Conservation (phyloP, 192 early-diverging fungal species). For the Dispira parvispora region DNA sequence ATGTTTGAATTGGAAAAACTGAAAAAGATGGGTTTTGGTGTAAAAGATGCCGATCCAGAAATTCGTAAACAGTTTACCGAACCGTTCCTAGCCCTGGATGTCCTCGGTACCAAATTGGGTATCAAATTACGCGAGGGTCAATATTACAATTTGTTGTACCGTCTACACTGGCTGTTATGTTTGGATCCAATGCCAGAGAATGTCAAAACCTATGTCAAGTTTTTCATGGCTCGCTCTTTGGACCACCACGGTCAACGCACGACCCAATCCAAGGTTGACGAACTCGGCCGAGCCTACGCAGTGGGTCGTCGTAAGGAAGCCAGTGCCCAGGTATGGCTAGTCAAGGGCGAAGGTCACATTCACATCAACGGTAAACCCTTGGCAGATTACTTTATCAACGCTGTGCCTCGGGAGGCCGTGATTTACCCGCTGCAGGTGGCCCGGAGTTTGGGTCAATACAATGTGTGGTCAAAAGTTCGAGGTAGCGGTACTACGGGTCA, state of each 20-base stretch:
- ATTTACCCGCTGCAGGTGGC: slow-evolving; percentile 56
- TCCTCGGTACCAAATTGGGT: slow-evolving; percentile 12
- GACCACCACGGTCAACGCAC: slow-evolving; percentile 7
- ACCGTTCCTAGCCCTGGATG: slow-evolving; percentile 13
- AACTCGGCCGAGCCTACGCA: slow-evolving; percentile 53
- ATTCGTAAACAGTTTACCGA: slow-evolving; percentile 5
- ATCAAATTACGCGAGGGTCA: slow-evolving; percentile 18
- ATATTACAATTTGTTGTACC: slow-evolving; percentile 13
- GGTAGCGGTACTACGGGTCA: slow-evolving; percentile 79
- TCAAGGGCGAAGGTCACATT: slow-evolving; percentile 37
- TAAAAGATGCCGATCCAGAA: slow-evolving; percentile 7
- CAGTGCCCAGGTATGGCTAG: slow-evolving; percentile 52
- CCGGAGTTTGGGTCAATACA: slow-evolving; percentile 52
- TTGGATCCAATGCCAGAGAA: slow-evolving; percentile 17
- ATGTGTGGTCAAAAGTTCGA: slow-evolving; percentile 63
- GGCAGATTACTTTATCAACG: slow-evolving; percentile 53
- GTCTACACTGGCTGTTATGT: slow-evolving; percentile 14
- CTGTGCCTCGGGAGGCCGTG: slow-evolving; percentile 45
- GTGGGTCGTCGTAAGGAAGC: slow-evolving; percentile 70
- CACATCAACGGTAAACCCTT: slow-evolving; percentile 58
- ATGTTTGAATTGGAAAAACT: slow-evolving; percentile 16
- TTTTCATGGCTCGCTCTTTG: slow-evolving; percentile 7
- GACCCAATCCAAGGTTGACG: slow-evolving; percentile 33
- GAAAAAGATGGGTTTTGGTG: background rate
- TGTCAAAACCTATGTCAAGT: slow-evolving; percentile 15